A percentile compares a stretch with the other conserved stretches of the same genome.
Conservation (phyloP, 1,284 basidiomycete genomes). For the Ustilago loliicola region DNA sequence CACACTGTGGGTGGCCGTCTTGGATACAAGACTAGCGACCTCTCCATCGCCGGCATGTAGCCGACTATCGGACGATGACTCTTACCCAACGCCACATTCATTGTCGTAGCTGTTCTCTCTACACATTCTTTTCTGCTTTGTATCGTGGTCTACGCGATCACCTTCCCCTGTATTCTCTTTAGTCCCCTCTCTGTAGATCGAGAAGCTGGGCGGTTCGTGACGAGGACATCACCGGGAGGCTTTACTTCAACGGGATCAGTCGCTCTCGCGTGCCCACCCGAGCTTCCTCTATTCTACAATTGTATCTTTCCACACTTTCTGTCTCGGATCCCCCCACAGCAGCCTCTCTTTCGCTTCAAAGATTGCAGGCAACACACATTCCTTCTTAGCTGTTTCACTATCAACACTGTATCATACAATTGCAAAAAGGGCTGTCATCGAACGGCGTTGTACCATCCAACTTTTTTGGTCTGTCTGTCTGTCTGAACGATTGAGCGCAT, state of each 20-base stretch:
- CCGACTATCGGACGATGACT: background rate
- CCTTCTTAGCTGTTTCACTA: background rate
- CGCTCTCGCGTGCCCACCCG: slow-evolving; percentile 27
- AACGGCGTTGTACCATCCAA: background rate
- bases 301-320: background rate
- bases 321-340: background rate
- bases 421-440: slow-evolving; percentile 1
- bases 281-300: background rate
- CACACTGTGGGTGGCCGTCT: slow-evolving; percentile 17
- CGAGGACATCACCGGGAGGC: slow-evolving; percentile 45
- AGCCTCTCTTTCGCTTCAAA: slow-evolving; percentile 29
- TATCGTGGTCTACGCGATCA: slow-evolving; percentile 3
- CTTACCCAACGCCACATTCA: background rate
- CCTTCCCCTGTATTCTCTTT: background rate
- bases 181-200: background rate
- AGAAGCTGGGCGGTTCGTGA: slow-evolving; percentile 13
- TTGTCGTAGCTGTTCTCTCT: background rate
- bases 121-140: slow-evolving; percentile 2
- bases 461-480: background rate
- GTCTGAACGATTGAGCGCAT: slow-evolving; percentile 4
- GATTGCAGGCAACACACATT: slow-evolving; percentile 20
- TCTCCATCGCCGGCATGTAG: slow-evolving; percentile 32
- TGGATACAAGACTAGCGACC: slow-evolving; percentile 45
- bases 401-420: slow-evolving; percentile 24
- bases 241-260: slow-evolving; percentile 29